A percentile compares a stretch with the other conserved stretches of the same genome.
Conservation (phyloP, 192 early-diverging fungal genomes). For the Coemansia sp. region DNA sequence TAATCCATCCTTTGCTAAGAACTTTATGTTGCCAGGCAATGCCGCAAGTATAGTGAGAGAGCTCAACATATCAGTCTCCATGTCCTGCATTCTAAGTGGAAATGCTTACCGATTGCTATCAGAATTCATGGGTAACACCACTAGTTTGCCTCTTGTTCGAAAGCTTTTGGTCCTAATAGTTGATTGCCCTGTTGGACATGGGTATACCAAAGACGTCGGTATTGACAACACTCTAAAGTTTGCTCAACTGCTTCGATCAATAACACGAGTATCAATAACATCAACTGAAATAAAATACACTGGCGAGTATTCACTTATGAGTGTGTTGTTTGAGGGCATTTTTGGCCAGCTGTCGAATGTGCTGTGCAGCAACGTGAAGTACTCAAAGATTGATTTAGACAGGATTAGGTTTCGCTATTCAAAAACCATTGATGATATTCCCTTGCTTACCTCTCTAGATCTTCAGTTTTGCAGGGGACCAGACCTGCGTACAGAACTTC, state of each 20-base stretch:
- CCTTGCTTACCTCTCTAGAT: background rate
- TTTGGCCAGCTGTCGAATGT: background rate
- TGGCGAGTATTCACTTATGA: background rate
- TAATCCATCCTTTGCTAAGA: background rate
- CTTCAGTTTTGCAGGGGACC: background rate
- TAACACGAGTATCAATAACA: background rate
- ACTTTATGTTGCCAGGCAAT: background rate
- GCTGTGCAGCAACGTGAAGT: background rate
- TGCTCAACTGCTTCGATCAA: background rate
- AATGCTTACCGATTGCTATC: background rate
- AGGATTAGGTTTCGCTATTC: background rate
- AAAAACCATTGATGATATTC: background rate
- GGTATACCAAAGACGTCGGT: background rate
- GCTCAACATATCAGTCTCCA: background rate
- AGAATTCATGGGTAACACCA: background rate
- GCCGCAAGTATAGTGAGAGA: background rate
- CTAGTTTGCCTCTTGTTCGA: background rate
- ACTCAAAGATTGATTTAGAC: background rate
- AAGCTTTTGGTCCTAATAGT: background rate
- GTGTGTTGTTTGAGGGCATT: background rate
- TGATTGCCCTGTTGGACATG: background rate
- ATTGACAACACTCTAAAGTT: background rate
- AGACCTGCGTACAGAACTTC: background rate
- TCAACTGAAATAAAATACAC: background rate
- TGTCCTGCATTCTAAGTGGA: background rate